These are phyloP conservation scores for Chaetomium cochliodes DNA, from an alignment of 495 filamentous ascomycete species.

Conservation along the genomic window DNA sequence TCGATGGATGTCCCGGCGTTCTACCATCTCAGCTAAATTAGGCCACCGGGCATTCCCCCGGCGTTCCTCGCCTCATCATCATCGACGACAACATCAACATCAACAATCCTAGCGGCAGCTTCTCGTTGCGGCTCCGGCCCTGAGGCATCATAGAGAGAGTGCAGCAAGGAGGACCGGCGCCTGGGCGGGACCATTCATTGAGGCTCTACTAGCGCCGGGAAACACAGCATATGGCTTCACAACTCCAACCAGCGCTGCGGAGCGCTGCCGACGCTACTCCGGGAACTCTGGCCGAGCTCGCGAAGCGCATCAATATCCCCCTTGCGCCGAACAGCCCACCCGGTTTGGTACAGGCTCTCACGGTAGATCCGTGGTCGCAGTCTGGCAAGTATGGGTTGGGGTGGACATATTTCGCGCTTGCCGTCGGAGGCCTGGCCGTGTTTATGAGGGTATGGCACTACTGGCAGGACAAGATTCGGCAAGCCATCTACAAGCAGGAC, in stretches of 20 bases:
- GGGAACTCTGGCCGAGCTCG: constrained; percentile 46
- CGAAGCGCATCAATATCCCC: constrained; percentile 72
- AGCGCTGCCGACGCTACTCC: constrained; percentile 29
- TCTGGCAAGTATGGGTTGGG: constrained; percentile 86
- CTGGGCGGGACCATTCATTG: constrained; percentile 11
- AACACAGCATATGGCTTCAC: constrained; percentile 33
- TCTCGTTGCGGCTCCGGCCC: background rate
- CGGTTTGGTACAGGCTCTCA: constrained; percentile 68
- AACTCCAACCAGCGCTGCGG: constrained; percentile 25
- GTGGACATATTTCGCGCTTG: constrained; percentile 81
- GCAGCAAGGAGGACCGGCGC: background rate
- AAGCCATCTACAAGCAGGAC: constrained; percentile 77
- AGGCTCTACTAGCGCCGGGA: constrained; percentile 8
- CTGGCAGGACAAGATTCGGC: constrained; percentile 84
- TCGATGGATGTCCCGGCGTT: constrained; percentile 4
- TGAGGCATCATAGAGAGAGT: background rate
- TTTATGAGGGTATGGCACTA: constrained; percentile 73
- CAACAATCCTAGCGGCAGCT: background rate
- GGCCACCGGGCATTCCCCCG: background rate
- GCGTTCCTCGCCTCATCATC: background rate
- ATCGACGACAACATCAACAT: background rate
- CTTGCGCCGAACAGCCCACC: constrained; percentile 66
- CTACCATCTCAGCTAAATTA: background rate
- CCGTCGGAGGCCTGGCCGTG: constrained; percentile 62
- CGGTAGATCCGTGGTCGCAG: constrained; percentile 72